Conservation (phyloP, 139 green algal species). For the Chlamydomonas sphaeroides region DNA sequence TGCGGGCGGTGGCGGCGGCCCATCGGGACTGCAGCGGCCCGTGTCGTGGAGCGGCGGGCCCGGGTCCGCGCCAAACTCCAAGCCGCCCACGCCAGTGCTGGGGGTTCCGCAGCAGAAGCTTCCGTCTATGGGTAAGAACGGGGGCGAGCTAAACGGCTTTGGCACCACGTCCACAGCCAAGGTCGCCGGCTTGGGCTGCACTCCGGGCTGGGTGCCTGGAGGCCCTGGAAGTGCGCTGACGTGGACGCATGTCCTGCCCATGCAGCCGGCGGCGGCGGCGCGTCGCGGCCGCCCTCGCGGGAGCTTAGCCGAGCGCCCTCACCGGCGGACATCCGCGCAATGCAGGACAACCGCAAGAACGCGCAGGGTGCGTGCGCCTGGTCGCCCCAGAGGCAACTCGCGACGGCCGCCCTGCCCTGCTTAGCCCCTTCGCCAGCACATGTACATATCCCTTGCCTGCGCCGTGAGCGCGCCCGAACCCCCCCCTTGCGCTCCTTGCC, state of each 20-base stretch:
- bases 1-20: not conserved
- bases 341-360: constrained; percentile 5
- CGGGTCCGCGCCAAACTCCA: not conserved
- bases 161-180: not conserved
- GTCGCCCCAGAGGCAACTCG: not conserved
- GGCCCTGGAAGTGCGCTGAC: not conserved
- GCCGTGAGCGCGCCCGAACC: not conserved
- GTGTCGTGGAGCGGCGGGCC: not conserved
- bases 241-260: not conserved
- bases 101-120: not conserved
- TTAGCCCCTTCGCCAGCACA: not conserved
- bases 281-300: not conserved
- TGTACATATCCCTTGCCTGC: not conserved
- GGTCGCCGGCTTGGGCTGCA: not conserved
- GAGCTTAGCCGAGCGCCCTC: constrained; percentile 34
- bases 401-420: too few relatives aligned
- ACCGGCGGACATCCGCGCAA: not conserved
- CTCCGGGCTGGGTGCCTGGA: not conserved
- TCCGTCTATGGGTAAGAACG: not conserved
- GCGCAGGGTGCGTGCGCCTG: not conserved
- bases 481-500: not conserved
- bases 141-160: not conserved
- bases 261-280: too few relatives aligned
- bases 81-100: not conserved
- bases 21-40: not conserved